These are phyloP conservation scores for Earliella scabrosa DNA, from an alignment of 1,284 basidiomycete species.

Conservation along the genomic window DNA sequence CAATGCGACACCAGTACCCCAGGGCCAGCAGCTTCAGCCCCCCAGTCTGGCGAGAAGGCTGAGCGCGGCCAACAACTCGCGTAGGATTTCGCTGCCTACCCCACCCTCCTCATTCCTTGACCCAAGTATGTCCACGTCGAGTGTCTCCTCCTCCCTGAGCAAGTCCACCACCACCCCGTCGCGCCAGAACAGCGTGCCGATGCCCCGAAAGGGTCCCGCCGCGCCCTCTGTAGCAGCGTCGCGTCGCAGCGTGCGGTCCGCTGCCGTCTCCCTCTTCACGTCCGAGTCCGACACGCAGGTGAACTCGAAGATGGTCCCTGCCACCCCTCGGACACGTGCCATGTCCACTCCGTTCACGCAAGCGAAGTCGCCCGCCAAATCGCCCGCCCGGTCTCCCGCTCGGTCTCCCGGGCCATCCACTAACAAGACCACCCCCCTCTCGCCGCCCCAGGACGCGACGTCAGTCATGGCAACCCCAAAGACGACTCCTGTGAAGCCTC, in stretches of 20 bases:
- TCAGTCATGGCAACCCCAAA: conserved; percentile 17
- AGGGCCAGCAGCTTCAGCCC: conserved; percentile 26
- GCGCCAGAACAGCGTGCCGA: conserved; percentile 29
- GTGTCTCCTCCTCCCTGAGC: conserved; percentile 24
- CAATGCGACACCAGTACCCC: conserved; percentile 37
- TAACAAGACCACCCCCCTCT: conserved; percentile 29
- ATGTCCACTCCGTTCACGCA: conserved; percentile 31
- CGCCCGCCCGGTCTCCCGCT: too few species aligned
- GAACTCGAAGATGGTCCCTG: conserved; percentile 36
- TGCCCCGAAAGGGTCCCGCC: conserved; percentile 16
- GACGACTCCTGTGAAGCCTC: conserved; percentile 17
- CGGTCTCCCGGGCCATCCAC: conserved; percentile 24
- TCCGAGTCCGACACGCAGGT: conserved; percentile 28
- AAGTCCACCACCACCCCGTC: conserved; percentile 26
- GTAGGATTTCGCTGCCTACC: conserved; percentile 29
- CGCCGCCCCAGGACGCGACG: conserved; percentile 22
- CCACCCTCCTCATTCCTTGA: conserved; percentile 34
- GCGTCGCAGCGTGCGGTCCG: conserved; percentile 32
- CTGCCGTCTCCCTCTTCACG: conserved; percentile 34
- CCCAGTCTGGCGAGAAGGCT: conserved; percentile 20
- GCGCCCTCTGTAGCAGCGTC: conserved; percentile 29
- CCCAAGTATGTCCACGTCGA: conserved; percentile 29
- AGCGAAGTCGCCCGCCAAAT: conserved; percentile 23
- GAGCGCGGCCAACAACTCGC: conserved; percentile 20
- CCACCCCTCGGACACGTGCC: conserved; percentile 41